Conservation (phyloP, 495 filamentous ascomycete genomes). For the Neurospora sp. region DNA sequence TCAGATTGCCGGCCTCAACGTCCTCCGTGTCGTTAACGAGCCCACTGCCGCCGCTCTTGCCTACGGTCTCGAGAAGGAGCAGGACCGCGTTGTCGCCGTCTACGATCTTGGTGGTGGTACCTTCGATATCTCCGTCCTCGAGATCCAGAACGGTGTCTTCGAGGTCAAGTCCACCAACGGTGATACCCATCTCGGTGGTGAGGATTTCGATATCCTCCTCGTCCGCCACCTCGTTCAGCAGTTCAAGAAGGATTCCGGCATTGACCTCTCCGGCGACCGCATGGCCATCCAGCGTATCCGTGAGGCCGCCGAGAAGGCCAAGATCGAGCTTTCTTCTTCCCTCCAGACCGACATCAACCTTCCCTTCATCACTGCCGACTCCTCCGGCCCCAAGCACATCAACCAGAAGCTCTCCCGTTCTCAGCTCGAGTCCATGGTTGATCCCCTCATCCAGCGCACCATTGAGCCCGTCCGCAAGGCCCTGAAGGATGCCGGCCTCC, state of each 20-base stretch:
- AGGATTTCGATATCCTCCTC: constrained; percentile 95
- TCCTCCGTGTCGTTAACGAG: constrained; percentile 95
- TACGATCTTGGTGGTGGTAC: constrained; percentile 98
- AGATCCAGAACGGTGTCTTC: constrained; percentile 97
- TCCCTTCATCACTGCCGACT: constrained; percentile 95
- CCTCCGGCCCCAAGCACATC: constrained; percentile 94
- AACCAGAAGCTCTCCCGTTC: constrained; percentile 87
- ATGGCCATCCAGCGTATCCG: constrained; percentile 99
- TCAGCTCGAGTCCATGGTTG: constrained; percentile 86
- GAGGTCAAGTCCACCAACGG: constrained; percentile 99
- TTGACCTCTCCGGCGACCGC: constrained; percentile 85
- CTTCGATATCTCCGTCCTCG: constrained; percentile 95
- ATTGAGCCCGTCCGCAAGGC: constrained; percentile 94
- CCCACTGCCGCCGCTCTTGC: constrained; percentile 90
- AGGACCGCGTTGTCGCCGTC: constrained; percentile 82
- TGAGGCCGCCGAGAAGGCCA: constrained; percentile 99
- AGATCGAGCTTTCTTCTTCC: constrained; percentile 96
- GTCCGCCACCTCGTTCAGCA: constrained; percentile 90
- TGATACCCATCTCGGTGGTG: constrained; percentile 94
- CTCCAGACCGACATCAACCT: constrained; percentile 98
- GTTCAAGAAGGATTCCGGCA: constrained; percentile 92
- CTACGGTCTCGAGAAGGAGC: constrained; percentile 91
- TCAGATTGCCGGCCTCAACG: constrained; percentile 90
- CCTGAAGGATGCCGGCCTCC: constrained; percentile 89
- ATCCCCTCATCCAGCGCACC: constrained; percentile 78